phyloP scores from a whole-genome alignment of 2,329 filamentous ascomycete species.

The Cordyceps tenuipes region DNA sequence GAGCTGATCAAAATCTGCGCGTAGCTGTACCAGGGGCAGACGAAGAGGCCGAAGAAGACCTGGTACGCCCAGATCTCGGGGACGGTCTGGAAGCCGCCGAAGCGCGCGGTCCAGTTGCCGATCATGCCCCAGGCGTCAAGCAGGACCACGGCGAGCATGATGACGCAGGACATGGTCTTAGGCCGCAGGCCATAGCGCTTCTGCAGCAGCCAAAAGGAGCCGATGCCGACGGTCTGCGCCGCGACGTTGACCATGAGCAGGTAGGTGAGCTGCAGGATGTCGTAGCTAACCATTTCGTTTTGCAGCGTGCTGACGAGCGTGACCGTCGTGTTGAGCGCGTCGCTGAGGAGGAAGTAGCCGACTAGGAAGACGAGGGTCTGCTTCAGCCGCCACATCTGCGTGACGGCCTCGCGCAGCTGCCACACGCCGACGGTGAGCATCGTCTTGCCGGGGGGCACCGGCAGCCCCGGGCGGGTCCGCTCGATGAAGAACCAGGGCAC shows the following conservation, averaged over 20 bases:
- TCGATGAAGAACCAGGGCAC: no score
- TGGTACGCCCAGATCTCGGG: constrained; percentile 39
- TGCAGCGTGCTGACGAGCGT: constrained; percentile 20
- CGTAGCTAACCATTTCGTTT: constrained; percentile 55
- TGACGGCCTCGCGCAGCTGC: constrained; percentile 31
- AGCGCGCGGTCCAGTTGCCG: constrained; percentile 26
- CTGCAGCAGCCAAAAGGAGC: neutral
- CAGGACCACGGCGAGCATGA: constrained; percentile 52
- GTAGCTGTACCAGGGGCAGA: constrained; percentile 59
- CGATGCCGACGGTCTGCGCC: neutral
- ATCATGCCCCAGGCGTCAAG: constrained; percentile 43
- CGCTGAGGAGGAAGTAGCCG: no score
- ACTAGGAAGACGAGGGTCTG: no score
- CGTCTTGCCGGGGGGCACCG: no score
- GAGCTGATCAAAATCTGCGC: constrained; percentile 63
- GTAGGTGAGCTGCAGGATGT: constrained; percentile 39
- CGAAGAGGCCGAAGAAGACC: constrained; percentile 54
- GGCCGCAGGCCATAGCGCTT: neutral
- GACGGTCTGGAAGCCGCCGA: constrained; percentile 33
- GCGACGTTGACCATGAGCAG: neutral
- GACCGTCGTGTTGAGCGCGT: no score
- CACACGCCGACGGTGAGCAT: constrained; percentile 51
- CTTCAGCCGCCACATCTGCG: constrained; percentile 26
- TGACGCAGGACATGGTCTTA: constrained; percentile 40
- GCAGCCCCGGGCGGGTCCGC: no score